Evolutionary conservation across 108 stramenopile species (phyloP).

Genomic region (Phaeodactylum tricornutum): DNA sequence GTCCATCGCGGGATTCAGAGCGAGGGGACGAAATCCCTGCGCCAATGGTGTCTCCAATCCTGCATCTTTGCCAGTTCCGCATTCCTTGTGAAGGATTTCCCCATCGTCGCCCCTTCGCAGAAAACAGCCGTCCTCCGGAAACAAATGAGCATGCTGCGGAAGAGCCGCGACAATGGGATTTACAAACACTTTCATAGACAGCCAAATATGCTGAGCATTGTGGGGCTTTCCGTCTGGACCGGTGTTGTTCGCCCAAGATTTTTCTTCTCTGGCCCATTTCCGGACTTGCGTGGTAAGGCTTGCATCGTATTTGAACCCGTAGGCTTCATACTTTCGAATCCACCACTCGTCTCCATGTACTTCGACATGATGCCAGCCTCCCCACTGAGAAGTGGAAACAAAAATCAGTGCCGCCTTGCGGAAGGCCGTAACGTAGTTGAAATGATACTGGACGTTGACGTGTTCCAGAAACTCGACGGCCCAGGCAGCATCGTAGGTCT

Average conservation of each 20-base stretch:
- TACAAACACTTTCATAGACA: slow-evolving; percentile 11
- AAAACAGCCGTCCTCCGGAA: slow-evolving; percentile 18
- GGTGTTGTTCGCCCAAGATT: background rate
- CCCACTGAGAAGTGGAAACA: slow-evolving; percentile 53
- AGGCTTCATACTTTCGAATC: slow-evolving; percentile 43
- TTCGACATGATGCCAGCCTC: slow-evolving; percentile 44
- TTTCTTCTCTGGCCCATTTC: slow-evolving; percentile 19
- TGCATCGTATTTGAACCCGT: slow-evolving; percentile 43
- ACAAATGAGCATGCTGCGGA: slow-evolving; percentile 43
- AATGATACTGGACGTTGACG: slow-evolving; percentile 52
- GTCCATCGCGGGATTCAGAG: too few relatives aligned
- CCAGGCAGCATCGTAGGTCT: slow-evolving; percentile 78
- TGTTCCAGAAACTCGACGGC: slow-evolving; percentile 59
- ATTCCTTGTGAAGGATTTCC: slow-evolving; percentile 3
- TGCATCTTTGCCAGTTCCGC: slow-evolving; percentile 7
- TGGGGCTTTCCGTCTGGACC: slow-evolving; percentile 8
- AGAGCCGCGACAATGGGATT: slow-evolving; percentile 26
- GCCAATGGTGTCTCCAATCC: too few relatives aligned
- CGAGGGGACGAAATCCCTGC: too few relatives aligned
- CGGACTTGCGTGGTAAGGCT: slow-evolving; percentile 27
- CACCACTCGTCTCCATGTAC: slow-evolving; percentile 55
- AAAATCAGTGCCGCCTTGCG: slow-evolving; percentile 73
- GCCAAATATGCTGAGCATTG: slow-evolving; percentile 40
- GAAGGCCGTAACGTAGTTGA: slow-evolving; percentile 69
- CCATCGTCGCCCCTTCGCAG: background rate